A percentile compares a stretch with the other conserved stretches of the same genome.
phyloP scores from a whole-genome alignment of 495 filamentous ascomycete species.

The Pseudomonodictys pantanalensis region DNA sequence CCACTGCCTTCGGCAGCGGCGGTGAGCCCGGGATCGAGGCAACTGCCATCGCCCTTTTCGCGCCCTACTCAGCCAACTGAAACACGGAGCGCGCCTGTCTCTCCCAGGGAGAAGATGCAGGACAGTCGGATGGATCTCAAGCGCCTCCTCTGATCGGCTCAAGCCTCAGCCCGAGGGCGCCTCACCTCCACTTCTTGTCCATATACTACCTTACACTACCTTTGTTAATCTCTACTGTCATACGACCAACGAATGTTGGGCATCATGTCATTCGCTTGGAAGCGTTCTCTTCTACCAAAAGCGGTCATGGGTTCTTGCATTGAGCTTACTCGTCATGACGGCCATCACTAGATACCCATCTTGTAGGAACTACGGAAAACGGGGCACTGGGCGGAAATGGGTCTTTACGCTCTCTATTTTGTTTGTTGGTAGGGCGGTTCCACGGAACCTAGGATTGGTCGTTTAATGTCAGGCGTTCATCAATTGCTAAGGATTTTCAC shows the following conservation, averaged over 20 bases:
- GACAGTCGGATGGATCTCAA: slow-evolving; percentile 30
- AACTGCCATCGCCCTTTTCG: slow-evolving; percentile 28
- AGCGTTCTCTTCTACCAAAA: background rate
- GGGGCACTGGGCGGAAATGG: background rate
- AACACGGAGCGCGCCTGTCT: slow-evolving; percentile 26
- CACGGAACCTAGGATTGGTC: too few relatives aligned
- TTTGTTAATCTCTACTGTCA: background rate
- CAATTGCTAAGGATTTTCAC: background rate
- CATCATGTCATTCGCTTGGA: background rate
- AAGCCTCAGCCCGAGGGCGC: background rate
- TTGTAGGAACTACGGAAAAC: slow-evolving; percentile 21
- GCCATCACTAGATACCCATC: slow-evolving; percentile 17
- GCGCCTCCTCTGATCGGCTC: slow-evolving; percentile 6
- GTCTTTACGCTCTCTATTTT: background rate
- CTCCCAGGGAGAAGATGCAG: slow-evolving; percentile 7
- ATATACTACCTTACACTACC: background rate
- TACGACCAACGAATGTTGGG: background rate
- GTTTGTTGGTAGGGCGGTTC: background rate
- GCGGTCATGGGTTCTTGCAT: background rate
- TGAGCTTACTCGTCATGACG: slow-evolving; percentile 2
- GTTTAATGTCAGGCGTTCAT: background rate
- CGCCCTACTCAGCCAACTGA: slow-evolving; percentile 4
- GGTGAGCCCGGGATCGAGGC: slow-evolving; percentile 19
- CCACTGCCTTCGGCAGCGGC: slow-evolving; percentile 1
- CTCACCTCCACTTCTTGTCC: slow-evolving; percentile 3